Evolutionary conservation across 2,329 filamentous ascomycete genomes (phyloP).

Genomic region (Coleophoma eucalyptorum): DNA sequence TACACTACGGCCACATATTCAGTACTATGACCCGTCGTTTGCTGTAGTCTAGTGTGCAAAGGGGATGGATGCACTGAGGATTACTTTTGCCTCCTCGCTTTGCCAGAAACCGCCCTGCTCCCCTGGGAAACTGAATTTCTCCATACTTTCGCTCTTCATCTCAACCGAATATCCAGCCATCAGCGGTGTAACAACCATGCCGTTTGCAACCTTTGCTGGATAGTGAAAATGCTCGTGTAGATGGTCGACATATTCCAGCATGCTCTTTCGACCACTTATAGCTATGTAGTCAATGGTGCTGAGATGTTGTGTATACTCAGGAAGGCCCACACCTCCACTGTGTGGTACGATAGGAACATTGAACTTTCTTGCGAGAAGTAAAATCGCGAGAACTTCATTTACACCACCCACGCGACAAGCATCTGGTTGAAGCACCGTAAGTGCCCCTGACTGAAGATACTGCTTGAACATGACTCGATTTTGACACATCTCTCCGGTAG

Average conservation of each 20-base stretch:
- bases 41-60: too few species aligned
- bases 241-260: constrained; percentile 91
- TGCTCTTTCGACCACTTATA: constrained; percentile 74
- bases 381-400: constrained; percentile 87
- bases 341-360: constrained; percentile 83
- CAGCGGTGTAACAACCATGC: constrained; percentile 82
- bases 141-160: constrained; percentile 90
- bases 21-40: too few species aligned
- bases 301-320: constrained; percentile 91
- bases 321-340: constrained; percentile 83
- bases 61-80: too few species aligned
- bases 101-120: constrained; percentile 68
- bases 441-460: constrained; percentile 72
- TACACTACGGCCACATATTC: too few species aligned
- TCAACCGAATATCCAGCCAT: constrained; percentile 88
- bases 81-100: too few species aligned
- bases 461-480: constrained; percentile 95
- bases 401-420: constrained; percentile 87
- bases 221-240: constrained; percentile 90
- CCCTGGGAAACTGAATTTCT: constrained; percentile 71
- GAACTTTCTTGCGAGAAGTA: constrained; percentile 73
- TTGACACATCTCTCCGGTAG: constrained; percentile 93
- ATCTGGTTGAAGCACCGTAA: constrained; percentile 87
- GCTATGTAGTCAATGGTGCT: constrained; percentile 91
- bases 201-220: constrained; percentile 74